These are phyloP conservation scores for Botrytis fabae DNA, from an alignment of 2,329 filamentous ascomycete species.

Conservation along the genomic window DNA sequence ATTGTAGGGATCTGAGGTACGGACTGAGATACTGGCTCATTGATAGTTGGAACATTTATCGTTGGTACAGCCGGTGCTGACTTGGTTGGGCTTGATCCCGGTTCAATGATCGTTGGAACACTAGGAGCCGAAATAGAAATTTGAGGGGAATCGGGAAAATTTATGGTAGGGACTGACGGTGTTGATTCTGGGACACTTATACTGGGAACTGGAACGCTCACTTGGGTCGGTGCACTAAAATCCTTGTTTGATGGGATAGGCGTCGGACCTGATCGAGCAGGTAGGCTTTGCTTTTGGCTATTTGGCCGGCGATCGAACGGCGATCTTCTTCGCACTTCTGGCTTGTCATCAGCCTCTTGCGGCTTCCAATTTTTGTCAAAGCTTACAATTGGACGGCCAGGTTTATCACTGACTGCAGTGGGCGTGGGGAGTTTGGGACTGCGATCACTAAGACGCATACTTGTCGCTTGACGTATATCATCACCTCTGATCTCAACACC, in stretches of 20 bases:
- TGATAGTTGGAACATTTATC: conserved; percentile 37
- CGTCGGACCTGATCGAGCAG: conserved; percentile 35
- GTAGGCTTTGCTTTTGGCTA: conserved; percentile 35
- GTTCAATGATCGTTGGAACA: conserved; percentile 35
- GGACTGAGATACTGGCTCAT: conserved; percentile 24
- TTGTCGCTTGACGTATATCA: conserved; percentile 87
- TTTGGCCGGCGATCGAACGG: conserved; percentile 34
- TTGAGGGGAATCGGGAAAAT: conserved; percentile 36
- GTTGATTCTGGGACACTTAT: conserved; percentile 33
- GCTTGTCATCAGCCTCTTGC: conserved; percentile 64
- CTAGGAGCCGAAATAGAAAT: conserved; percentile 34
- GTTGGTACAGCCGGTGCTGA: conserved; percentile 32
- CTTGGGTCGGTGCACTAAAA: conserved; percentile 46
- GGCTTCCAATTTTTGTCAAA: conserved; percentile 84
- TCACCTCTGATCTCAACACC: conserved; percentile 81
- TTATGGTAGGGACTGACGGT: conserved; percentile 38
- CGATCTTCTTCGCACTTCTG: conserved; percentile 47
- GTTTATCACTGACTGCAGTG: conserved; percentile 84
- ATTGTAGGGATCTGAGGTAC: conserved; percentile 36
- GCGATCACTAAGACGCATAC: conserved; percentile 82
- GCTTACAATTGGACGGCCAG: conserved; percentile 93
- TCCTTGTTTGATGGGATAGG: conserved; percentile 42
- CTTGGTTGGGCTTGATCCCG: conserved; percentile 41
- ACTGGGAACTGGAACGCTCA: conserved; percentile 45
- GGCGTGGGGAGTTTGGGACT: conserved; percentile 86